Percentiles rank a stretch among this genome's conserved stretches.
Evolutionary conservation across 345 rosid species (phyloP).

Genomic region (Isatis tinctoria): DNA sequence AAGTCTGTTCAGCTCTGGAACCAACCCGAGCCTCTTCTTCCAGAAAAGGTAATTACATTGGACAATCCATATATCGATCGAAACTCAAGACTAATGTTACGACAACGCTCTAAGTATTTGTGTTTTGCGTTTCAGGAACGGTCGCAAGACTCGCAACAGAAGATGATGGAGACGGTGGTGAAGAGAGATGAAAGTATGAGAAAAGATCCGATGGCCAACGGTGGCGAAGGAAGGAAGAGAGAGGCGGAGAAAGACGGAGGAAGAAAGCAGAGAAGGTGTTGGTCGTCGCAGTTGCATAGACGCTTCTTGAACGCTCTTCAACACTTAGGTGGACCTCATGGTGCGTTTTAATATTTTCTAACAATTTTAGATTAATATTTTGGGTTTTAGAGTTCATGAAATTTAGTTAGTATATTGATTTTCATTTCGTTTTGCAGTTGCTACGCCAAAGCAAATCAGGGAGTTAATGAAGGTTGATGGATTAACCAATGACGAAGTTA

Average conservation of each 20-base stretch:
- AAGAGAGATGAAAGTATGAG: slow-evolving; percentile 53
- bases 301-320: slow-evolving; percentile 82
- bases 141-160: not conserved
- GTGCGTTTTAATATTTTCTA: slow-evolving; percentile 31
- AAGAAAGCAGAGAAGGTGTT: slow-evolving; percentile 81
- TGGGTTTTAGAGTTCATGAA: not conserved
- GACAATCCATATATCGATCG: not conserved
- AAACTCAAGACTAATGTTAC: not conserved
- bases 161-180: slow-evolving; percentile 46
- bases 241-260: slow-evolving; percentile 45
- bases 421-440: slow-evolving; percentile 46
- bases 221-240: slow-evolving; percentile 41
- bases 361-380: not conserved
- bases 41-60: slow-evolving; percentile 44
- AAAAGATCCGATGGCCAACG: slow-evolving; percentile 25
- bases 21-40: slow-evolving; percentile 53
- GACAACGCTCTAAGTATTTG: not conserved
- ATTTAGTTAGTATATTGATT: slow-evolving; percentile 1
- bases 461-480: slow-evolving; percentile 97
- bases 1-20: slow-evolving; percentile 95
- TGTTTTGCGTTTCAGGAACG: slow-evolving; percentile 7
- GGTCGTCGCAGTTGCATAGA: slow-evolving; percentile 93
- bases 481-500: slow-evolving; percentile 91
- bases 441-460: slow-evolving; percentile 91
- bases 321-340: slow-evolving; percentile 91